Evolutionary conservation across 345 rosid species (phyloP).

Genomic region (Psidium friedrichsthalianum): DNA sequence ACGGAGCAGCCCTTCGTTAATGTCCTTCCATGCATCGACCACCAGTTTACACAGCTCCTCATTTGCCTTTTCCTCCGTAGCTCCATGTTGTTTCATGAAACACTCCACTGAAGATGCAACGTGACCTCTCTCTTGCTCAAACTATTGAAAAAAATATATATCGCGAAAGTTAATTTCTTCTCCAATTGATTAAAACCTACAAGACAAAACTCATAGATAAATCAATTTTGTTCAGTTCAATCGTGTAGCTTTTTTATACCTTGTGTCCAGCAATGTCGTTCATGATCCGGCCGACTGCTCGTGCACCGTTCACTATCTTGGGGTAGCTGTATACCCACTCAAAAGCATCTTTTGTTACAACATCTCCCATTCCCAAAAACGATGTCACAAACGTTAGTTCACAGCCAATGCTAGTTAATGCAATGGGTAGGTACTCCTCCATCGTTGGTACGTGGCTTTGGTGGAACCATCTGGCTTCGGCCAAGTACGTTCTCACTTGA

Average conservation of each 20-base stretch:
- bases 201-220: background rate
- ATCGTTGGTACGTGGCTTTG: constrained; percentile 10
- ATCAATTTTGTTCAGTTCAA: background rate
- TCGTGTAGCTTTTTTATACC: background rate
- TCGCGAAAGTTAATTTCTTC: background rate
- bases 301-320: background rate
- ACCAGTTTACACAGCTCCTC: background rate
- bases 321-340: background rate
- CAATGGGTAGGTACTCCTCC: constrained; percentile 15
- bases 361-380: constrained; percentile 5
- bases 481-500: background rate
- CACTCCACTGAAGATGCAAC: constrained; percentile 3
- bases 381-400: background rate
- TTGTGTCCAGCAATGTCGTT: constrained; percentile 4
- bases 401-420: background rate
- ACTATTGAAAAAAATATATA: background rate
- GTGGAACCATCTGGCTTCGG: constrained; percentile 1
- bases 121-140: background rate
- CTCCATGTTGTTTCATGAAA: background rate
- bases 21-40: constrained; percentile 6
- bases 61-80: background rate
- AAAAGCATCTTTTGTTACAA: background rate
- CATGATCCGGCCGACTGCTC: constrained; percentile 1
- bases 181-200: background rate
- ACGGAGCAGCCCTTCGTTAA: constrained; percentile 2